Evolutionary conservation across 2,329 filamentous ascomycete genomes (phyloP), one percentile per base, ranked within the genome.

Genomic region (Zymoseptoria tritici): DNA sequence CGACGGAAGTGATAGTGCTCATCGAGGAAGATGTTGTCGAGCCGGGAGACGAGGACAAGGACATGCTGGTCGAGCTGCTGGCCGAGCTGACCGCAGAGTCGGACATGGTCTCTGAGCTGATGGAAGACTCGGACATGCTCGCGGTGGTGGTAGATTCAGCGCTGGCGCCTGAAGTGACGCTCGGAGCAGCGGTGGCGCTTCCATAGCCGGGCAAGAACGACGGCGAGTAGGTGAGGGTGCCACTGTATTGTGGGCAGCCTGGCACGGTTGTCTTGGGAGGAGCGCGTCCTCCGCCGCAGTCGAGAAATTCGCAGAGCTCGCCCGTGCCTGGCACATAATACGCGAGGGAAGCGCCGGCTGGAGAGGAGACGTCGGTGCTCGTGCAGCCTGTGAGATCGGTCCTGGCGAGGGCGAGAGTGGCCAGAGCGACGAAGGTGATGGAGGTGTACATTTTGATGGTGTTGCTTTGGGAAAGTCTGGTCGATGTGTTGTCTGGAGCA

Each of bases 281-380:
- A 8, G 85, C 86, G 52, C 81, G 79, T 58, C 85, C 86, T 64
- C 86, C 86, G 60, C 86, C 85, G 73, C 86, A 88, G 79, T 88
- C 85, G 65, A 85, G 78, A 62, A 83, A 69, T 9, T 77, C 77
- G 79, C 86, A 88, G 70, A 88, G 77, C 76, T 88, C 85, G 70
- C 85, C 84, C 19, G 81, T 83, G 65, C 75, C 83, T 1, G 84
- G 85, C 57, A 86, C 80, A 72, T 83, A 87, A 78, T 79, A 88
- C 67, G 84, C 72, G 53, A 80, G 61, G 58, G 77, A 80, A 51
- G 78, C 77, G 66, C 79, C 80, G 60, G 73, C 70, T 53, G 69
- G 66, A 22, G 67, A 70, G 57, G 64, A 68, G 61, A 73, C 64
- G 56, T 70, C 70, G 57, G 72, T 72, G 49, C 71, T 72, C 61